A percentile compares a stretch with the other conserved stretches of the same genome.
These are phyloP conservation scores for Melanogaster broomeanus DNA, from an alignment of 768 basidiomycete species.

Conservation along the genomic window DNA sequence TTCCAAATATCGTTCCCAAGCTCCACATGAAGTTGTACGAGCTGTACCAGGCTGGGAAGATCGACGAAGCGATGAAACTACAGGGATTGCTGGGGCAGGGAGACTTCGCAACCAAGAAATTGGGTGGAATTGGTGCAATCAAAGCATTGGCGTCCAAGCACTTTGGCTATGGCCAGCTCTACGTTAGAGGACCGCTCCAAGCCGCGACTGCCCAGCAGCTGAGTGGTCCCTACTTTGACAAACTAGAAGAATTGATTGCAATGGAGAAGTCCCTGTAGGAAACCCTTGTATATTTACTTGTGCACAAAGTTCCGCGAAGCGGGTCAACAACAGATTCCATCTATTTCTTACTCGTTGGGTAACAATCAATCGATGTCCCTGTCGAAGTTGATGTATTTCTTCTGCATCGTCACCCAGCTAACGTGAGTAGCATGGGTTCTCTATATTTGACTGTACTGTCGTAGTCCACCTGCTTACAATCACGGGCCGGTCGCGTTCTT, in stretches of 20 bases:
- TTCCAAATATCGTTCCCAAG: slow-evolving; percentile 63
- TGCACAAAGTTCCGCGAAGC: neutral
- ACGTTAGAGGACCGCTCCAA: slow-evolving; percentile 53
- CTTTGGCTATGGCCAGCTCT: slow-evolving; percentile 61
- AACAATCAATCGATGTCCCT: no score
- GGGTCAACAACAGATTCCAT: neutral
- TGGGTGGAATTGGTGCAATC: slow-evolving; percentile 69
- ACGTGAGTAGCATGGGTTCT: no score
- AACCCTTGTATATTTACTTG: neutral
- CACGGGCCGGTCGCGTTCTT: no score
- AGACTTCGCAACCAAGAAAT: slow-evolving; percentile 62
- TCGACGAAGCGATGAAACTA: slow-evolving; percentile 58
- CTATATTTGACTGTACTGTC: no score
- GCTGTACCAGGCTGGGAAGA: slow-evolving; percentile 52
- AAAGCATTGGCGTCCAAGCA: slow-evolving; percentile 62
- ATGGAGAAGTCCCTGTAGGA: slow-evolving; percentile 41
- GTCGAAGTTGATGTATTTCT: no score
- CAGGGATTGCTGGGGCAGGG: slow-evolving; percentile 65
- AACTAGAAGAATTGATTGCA: slow-evolving; percentile 46
- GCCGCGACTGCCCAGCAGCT: slow-evolving; percentile 39
- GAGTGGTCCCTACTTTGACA: slow-evolving; percentile 39
- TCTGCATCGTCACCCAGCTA: no score
- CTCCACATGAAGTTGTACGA: slow-evolving; percentile 51
- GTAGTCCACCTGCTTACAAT: no score
- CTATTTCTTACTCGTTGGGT: no score